A percentile compares a stretch with the other conserved stretches of the same genome.
Conservation (phyloP, 2,329 filamentous ascomycete genomes). For the Sporothrix variecibatus region DNA sequence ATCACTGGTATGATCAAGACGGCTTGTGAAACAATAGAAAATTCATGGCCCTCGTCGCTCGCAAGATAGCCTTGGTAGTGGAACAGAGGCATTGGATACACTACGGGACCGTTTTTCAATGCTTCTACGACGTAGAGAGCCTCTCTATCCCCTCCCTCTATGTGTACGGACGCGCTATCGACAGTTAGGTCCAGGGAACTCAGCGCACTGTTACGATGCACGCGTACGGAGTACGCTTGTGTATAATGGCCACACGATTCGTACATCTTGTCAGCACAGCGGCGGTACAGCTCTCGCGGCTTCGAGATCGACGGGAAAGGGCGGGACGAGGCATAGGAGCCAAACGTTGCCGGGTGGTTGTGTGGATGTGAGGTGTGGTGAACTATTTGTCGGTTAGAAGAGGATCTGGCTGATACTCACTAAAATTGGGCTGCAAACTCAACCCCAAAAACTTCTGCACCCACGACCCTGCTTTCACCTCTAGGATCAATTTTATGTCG, state of each 20-base stretch:
- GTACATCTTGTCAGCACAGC: no score
- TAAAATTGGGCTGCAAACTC: no score
- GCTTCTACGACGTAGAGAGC: no score
- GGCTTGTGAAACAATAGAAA: conserved; percentile 36
- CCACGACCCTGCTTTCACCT: no score
- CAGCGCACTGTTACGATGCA: no score
- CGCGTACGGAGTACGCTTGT: no score
- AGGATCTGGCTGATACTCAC: no score
- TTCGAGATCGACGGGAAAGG: background rate
- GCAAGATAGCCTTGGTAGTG: background rate
- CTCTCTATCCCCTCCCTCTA: background rate
- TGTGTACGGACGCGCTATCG: background rate
- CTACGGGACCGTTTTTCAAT: background rate
- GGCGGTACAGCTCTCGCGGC: no score
- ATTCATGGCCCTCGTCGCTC: conserved; percentile 26
- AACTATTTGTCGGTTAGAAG: background rate
- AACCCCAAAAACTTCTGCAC: no score
- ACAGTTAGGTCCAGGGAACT: no score
- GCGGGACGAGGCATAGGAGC: background rate
- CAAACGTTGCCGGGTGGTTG: background rate
- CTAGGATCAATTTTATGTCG: no score
- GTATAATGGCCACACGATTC: no score
- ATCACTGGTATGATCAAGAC: conserved; percentile 35
- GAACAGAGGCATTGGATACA: background rate
- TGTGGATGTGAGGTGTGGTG: background rate